These are phyloP conservation scores for Cicer pinnatifidum DNA, from an alignment of 306 rosid species.

Conservation along the genomic window DNA sequence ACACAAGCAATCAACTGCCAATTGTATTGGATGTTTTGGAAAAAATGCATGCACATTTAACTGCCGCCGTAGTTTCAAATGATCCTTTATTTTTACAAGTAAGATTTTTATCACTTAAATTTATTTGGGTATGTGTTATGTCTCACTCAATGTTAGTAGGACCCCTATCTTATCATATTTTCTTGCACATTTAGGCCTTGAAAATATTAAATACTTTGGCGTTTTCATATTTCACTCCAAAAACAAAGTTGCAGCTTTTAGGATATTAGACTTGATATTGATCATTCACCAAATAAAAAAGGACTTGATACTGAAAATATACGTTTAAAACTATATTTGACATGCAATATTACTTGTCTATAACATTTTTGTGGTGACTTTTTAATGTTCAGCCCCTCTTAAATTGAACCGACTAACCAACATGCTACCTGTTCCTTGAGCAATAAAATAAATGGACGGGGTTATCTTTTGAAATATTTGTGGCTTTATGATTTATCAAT, in stretches of 20 bases:
- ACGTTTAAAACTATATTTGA: neutral
- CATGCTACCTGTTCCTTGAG: neutral
- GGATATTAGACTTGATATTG: neutral
- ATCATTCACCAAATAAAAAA: no score
- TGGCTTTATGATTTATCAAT: slow-evolving; percentile 21
- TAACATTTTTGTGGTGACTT: neutral
- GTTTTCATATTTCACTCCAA: slow-evolving; percentile 19
- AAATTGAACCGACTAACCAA: neutral
- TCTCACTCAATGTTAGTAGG: slow-evolving; percentile 6
- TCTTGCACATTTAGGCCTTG: neutral
- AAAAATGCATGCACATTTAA: slow-evolving; percentile 89
- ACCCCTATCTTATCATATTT: neutral
- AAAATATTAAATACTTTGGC: slow-evolving; percentile 1
- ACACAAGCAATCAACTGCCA: slow-evolving; percentile 70
- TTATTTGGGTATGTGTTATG: slow-evolving; percentile 11
- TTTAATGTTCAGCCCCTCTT: slow-evolving; percentile 7
- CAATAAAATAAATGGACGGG: neutral
- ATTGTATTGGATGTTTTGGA: slow-evolving; percentile 81
- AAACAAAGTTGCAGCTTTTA: neutral
- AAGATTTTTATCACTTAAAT: slow-evolving; percentile 43
- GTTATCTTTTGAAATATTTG: neutral
- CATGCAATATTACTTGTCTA: neutral
- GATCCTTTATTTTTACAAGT: slow-evolving; percentile 84
- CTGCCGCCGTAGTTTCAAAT: slow-evolving; percentile 94
- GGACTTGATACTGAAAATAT: no score